A percentile compares a stretch with the other conserved stretches of the same genome.
These are phyloP conservation scores for Melanopsichium pennsylvanicum DNA, from an alignment of 1,284 basidiomycete species.

Conservation along the genomic window DNA sequence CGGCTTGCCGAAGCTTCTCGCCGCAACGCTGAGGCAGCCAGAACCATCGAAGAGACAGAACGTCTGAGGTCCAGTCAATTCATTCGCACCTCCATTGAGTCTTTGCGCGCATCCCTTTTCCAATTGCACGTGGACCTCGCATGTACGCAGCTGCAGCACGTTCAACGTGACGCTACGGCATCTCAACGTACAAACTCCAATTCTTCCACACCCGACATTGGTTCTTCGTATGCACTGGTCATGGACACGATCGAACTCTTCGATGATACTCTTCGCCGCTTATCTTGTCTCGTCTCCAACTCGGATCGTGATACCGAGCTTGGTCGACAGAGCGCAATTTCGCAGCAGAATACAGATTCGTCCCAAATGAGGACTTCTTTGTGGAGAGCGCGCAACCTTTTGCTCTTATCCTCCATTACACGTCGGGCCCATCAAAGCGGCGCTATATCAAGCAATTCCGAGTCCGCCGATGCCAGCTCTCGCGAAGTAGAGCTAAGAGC, in stretches of 20 bases:
- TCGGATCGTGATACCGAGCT: not conserved
- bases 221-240: constrained; percentile 22
- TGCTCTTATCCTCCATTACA: constrained; percentile 25
- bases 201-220: constrained; percentile 1
- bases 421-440: constrained; percentile 6
- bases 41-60: constrained; percentile 26
- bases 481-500: constrained; percentile 14
- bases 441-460: not conserved
- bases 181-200: not conserved
- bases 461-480: not conserved
- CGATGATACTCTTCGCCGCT: constrained; percentile 33
- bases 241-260: constrained; percentile 40
- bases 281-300: constrained; percentile 23
- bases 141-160: constrained; percentile 23
- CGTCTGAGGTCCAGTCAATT: constrained; percentile 26
- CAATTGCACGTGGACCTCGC: constrained; percentile 31
- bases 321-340: not conserved
- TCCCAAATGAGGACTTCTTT: constrained; percentile 27
- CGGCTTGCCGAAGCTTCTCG: constrained; percentile 25
- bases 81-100: constrained; percentile 34
- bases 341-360: constrained; percentile 14
- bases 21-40: constrained; percentile 30
- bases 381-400: constrained; percentile 30
- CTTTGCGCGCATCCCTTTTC: constrained; percentile 31
- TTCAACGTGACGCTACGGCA: not conserved